These are phyloP conservation scores for Nissolia schottii DNA, from an alignment of 306 rosid genomes.

Conservation along the genomic window DNA sequence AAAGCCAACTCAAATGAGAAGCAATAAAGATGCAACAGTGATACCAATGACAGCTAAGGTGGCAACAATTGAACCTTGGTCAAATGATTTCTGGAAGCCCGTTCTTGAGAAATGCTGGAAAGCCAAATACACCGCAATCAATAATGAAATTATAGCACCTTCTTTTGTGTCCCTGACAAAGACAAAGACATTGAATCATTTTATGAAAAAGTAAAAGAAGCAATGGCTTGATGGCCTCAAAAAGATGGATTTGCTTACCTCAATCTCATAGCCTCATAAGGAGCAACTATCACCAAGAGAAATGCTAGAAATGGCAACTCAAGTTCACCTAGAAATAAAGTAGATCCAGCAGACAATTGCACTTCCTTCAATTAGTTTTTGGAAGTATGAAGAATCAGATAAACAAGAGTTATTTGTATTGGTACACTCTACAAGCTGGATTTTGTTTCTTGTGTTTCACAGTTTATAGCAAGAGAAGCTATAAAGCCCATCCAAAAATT, in stretches of 20 bases:
- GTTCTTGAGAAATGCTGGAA: conserved; percentile 89
- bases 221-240: background rate
- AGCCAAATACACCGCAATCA: conserved; percentile 76
- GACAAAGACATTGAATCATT: conserved; percentile 13
- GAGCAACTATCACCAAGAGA: conserved; percentile 74
- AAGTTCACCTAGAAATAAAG: conserved; percentile 59
- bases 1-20: conserved; percentile 54
- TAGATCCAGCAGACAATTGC: background rate
- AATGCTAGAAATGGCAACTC: conserved; percentile 79
- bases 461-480: background rate
- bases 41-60: conserved; percentile 56
- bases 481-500: background rate
- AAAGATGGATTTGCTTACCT: conserved; percentile 35
- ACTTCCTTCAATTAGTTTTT: background rate
- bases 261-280: conserved; percentile 52
- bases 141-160: conserved; percentile 62
- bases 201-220: background rate
- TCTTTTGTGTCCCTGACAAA: conserved; percentile 70
- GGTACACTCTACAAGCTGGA: background rate
- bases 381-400: conserved; percentile 17
- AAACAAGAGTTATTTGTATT: background rate
- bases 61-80: conserved; percentile 83
- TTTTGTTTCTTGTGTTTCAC: background rate
- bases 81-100: conserved; percentile 64
- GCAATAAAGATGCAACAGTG: conserved; percentile 47